Percentiles rank a stretch among this genome's conserved stretches.
These are phyloP conservation scores for Thermomucor indicae-seudaticae DNA, from an alignment of 371 early-diverging fungal species.

Conservation along the genomic window DNA sequence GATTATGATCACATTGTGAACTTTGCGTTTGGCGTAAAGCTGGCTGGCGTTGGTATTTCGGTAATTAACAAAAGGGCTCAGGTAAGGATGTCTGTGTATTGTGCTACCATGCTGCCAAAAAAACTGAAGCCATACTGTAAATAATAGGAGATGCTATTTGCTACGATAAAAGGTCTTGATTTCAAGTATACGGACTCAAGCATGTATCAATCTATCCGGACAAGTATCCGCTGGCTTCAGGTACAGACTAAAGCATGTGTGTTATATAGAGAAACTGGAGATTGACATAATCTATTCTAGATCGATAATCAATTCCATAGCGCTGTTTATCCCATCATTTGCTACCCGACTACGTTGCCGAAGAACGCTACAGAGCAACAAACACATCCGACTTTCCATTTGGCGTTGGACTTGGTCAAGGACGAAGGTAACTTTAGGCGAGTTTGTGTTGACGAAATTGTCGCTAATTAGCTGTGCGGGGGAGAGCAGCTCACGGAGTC, in stretches of 20 bases:
- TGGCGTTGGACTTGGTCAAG: constrained; percentile 65
- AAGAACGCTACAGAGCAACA: constrained; percentile 45
- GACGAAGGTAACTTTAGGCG: constrained; percentile 47
- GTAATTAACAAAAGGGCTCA: constrained; percentile 53
- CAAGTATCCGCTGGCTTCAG: constrained; percentile 76
- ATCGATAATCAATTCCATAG: constrained; percentile 84
- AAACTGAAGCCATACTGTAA: background rate
- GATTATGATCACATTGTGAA: constrained; percentile 34
- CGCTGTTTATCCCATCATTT: constrained; percentile 71
- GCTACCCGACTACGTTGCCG: constrained; percentile 77
- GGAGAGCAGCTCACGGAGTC: constrained; percentile 75
- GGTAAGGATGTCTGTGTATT: constrained; percentile 9
- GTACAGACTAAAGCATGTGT: constrained; percentile 1
- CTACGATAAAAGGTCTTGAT: constrained; percentile 61
- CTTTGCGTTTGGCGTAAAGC: constrained; percentile 22
- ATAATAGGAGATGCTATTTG: constrained; percentile 70
- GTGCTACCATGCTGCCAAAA: background rate
- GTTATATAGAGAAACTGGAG: background rate
- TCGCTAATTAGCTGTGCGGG: too few relatives aligned
- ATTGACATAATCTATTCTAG: constrained; percentile 18
- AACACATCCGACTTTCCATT: constrained; percentile 52
- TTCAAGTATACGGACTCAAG: constrained; percentile 68
- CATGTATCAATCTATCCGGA: constrained; percentile 56
- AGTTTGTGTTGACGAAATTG: too few relatives aligned
- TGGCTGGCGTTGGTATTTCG: constrained; percentile 75